Conservation (phyloP, 345 rosid genomes). For the Rhizophora mangle region DNA sequence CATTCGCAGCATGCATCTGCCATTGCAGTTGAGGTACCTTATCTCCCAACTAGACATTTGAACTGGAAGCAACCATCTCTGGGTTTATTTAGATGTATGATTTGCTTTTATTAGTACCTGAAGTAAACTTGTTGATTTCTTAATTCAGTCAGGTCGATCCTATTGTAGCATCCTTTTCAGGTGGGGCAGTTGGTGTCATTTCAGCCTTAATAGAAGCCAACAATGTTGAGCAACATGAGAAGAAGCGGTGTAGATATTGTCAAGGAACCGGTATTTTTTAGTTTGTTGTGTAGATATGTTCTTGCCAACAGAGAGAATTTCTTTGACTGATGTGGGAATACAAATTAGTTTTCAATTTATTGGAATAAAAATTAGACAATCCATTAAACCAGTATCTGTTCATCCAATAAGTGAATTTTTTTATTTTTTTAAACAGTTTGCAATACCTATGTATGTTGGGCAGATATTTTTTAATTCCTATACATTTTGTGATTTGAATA, state of each 20-base stretch:
- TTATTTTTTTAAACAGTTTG: too few relatives aligned
- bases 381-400: too few relatives aligned
- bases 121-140: slow-evolving; percentile 18
- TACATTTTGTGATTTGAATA: too few relatives aligned
- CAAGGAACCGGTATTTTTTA: slow-evolving; percentile 66
- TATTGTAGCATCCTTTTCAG: slow-evolving; percentile 92
- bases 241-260: slow-evolving; percentile 94
- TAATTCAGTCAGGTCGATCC: slow-evolving; percentile 90
- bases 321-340: background rate
- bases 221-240: slow-evolving; percentile 89
- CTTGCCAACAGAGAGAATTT: background rate
- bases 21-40: slow-evolving; percentile 80
- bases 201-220: slow-evolving; percentile 89
- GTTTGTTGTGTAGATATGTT: slow-evolving; percentile 15
- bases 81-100: too few relatives aligned
- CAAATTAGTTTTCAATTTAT: background rate
- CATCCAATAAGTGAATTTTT: too few relatives aligned
- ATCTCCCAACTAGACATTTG: slow-evolving; percentile 10
- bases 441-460: too few relatives aligned
- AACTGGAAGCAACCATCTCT: slow-evolving; percentile 1
- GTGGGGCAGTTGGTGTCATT: slow-evolving; percentile 95
- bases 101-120: too few relatives aligned
- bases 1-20: slow-evolving; percentile 72
- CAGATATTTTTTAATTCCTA: too few relatives aligned
- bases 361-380: too few relatives aligned